Evolutionary conservation across 1,284 basidiomycete species (phyloP), one percentile per base, ranked within the genome.

Genomic region (Kalmanozyma brasiliensis): DNA sequence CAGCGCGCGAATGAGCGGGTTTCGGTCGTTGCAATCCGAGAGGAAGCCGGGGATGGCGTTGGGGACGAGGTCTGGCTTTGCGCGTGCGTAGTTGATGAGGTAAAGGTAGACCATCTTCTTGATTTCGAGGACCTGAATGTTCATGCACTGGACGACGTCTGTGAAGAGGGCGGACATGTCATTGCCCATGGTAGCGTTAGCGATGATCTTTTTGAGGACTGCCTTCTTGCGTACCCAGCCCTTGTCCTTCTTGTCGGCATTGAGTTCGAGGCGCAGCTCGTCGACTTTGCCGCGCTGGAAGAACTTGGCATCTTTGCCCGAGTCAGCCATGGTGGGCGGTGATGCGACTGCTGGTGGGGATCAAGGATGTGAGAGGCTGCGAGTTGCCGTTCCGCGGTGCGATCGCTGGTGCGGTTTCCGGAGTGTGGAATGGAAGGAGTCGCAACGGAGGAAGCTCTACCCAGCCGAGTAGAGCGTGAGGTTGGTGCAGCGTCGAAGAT

Each of bases 1-100:
- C 33, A 96, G 86, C 2, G 93, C 93, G 20, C 94, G 90, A 59
- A 95, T 91, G 52, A 95, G 88, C 10, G 93, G 93, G 80, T 95
- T 94, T 43, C 90, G 88, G 82, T 95, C 93, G 78, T 90, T 90
- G 76, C 91, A 94, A 82, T 96, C 94, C 83, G 92, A 89, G n/a
- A 94, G 86, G 80, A 96, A 93, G 77, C 90, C 90, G 11, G 91
- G 90, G 51, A 96, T 91, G 64, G 93, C 92, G 33, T 91, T 86
- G 68, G 91, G 89, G 76, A 94, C 91, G 78, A 91, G 90, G 58
- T 95, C 92, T 45, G 92, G 90, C 81, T 92, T 93, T 44, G 90
- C 86, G 58, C 91, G 87, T 42, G 91, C 93, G 81, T 96, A 96
- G 84, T 92, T 94, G 77, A 94, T 89, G 56, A 96, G 87, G 84